Evolutionary conservation across 1,284 basidiomycete species (phyloP), one percentile per base, ranked within the genome.

Genomic region (Apiotrichum laibachii): DNA sequence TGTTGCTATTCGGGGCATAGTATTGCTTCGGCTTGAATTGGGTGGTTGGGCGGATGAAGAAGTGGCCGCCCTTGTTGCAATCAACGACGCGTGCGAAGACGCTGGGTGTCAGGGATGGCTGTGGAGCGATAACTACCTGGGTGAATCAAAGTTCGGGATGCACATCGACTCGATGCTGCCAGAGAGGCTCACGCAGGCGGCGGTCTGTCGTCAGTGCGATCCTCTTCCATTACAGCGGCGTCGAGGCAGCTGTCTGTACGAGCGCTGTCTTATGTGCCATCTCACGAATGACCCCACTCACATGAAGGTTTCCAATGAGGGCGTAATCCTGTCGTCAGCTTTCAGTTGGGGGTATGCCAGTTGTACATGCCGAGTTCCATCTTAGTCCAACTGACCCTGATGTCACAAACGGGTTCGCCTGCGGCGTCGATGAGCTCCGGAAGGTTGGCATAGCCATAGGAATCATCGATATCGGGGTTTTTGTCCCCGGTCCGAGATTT

Each of bases 81-180:
- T 80, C 78, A 54, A 80, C 60, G 52, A 80, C 73, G 81, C 83
- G 88, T 8, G 91, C 92, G 66, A 95, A 96, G 40, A 96, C 82
- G 21, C 73, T 75, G 34, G 19, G 19, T 10, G 26, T 51, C 15
- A 43, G 39, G 19, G 26, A 10, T 18, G 19, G 6, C 9, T 16
- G 49, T 11, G 5, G 4, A 16, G n/a, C 19, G 22, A 35, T n/a
- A 57, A 71, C 49, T 21, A 74, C 75, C 72, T 75, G 12, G 92
- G 92, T 5, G 90, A 93, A 77, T 96, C 92, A 72, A 96, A 96
- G 81, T 93, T 84, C 1, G 92, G 92, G 13, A 93, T 82, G 68
- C 92, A 95, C 75, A 93, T 91, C 66, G 88, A 89, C 72, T 94
- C 79, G 67, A 80, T 79, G 31, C 73, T 76, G 19, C 76, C 79